These are phyloP conservation scores for Desmodesmus armatus DNA, from an alignment of 139 green algal species.

Conservation along the genomic window DNA sequence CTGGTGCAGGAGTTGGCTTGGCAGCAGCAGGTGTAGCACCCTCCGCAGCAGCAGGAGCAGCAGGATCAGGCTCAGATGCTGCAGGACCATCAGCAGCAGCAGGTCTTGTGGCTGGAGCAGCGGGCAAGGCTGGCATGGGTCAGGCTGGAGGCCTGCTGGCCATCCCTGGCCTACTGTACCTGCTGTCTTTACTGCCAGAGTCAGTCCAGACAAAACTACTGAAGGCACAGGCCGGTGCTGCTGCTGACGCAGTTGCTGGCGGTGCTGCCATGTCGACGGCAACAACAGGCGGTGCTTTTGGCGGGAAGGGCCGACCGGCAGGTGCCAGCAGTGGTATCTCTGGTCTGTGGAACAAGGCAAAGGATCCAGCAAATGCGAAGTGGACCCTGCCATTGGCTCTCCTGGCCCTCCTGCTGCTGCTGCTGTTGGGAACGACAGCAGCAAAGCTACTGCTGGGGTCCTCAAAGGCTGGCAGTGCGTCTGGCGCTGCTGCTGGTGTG, in stretches of 20 bases:
- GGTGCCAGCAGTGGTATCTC: no score
- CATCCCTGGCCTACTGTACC: background rate
- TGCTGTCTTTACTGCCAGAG: background rate
- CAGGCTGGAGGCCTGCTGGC: background rate
- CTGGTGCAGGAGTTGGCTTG: background rate
- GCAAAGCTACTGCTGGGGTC: no score
- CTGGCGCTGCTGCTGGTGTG: background rate
- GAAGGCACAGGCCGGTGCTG: background rate
- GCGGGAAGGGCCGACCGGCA: no score
- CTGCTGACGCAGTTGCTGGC: background rate
- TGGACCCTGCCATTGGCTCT: no score
- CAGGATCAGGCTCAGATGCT: background rate
- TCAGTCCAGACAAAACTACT: background rate
- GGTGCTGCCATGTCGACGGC: no score
- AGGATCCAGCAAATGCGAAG: no score
- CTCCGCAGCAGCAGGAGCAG: background rate
- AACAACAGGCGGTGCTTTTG: no score
- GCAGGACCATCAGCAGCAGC: conserved; percentile 8
- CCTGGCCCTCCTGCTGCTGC: no score
- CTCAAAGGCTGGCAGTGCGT: background rate
- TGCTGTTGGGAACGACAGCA: background rate
- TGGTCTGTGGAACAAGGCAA: no score
- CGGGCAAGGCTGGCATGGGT: background rate
- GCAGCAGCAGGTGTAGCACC: background rate
- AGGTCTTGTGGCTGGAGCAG: background rate